Percentiles rank a stretch among this genome's conserved stretches.
phyloP scores from a whole-genome alignment of 495 filamentous ascomycete species.

The Podospora pseudopauciseta region DNA sequence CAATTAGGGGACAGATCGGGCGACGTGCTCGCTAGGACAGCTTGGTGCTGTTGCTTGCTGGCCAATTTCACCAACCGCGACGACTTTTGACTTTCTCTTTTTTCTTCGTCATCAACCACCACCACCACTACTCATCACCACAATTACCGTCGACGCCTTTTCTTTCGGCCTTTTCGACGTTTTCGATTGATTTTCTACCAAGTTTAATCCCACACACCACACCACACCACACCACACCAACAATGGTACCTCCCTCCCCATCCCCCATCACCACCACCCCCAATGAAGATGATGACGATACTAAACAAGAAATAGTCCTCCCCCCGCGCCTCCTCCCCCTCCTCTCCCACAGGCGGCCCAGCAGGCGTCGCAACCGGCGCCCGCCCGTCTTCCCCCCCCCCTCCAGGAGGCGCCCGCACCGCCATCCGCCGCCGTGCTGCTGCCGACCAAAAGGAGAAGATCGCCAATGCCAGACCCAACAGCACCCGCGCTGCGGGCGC shows the following conservation, averaged over 20 bases:
- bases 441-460: conserved; percentile 90
- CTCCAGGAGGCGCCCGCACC: conserved; percentile 92
- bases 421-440: conserved; percentile 90
- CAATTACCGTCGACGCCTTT: conserved; percentile 18
- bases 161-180: neutral
- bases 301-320: conserved; percentile 54
- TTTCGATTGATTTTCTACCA: neutral
- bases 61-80: conserved; percentile 10
- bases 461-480: conserved; percentile 83
- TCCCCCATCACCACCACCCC: neutral
- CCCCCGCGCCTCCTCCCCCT: conserved; percentile 66
- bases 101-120: conserved; percentile 19
- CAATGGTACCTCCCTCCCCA: conserved; percentile 22
- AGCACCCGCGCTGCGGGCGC: conserved; percentile 92
- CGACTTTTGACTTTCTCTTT: conserved; percentile 17
- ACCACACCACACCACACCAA: conserved; percentile 20
- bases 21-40: neutral
- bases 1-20: conserved; percentile 24
- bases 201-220: conserved; percentile 16
- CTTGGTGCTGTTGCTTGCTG: neutral
- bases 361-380: conserved; percentile 54
- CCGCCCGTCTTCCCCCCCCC: conserved; percentile 79
- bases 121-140: conserved; percentile 12
- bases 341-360: conserved; percentile 59
- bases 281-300: neutral